Conservation (phyloP, 2,329 filamentous ascomycete genomes). For the Escovopsis weberi region DNA sequence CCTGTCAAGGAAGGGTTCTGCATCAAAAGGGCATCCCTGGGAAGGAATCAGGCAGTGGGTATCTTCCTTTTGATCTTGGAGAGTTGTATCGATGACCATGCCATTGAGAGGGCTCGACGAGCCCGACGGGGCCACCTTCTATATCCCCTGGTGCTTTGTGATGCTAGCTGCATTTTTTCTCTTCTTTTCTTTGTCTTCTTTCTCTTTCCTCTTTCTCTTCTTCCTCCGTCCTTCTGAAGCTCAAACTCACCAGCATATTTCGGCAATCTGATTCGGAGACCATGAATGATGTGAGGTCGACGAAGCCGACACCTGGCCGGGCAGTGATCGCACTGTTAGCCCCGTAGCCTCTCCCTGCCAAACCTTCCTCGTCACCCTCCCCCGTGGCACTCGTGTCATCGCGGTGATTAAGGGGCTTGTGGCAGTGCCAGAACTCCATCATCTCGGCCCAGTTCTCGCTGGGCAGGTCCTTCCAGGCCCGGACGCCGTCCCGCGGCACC, state of each 20-base stretch:
- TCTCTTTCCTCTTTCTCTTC: no score
- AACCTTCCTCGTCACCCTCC: constrained; percentile 24
- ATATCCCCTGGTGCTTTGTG: constrained; percentile 19
- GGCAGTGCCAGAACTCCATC: constrained; percentile 99
- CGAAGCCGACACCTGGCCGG: constrained; percentile 52
- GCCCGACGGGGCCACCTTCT: constrained; percentile 49
- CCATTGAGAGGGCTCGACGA: constrained; percentile 30
- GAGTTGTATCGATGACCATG: constrained; percentile 54
- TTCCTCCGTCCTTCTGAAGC: no score
- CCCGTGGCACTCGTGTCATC: constrained; percentile 29
- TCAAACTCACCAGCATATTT: constrained; percentile 21
- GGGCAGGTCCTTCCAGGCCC: constrained; percentile 77
- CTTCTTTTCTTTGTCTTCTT: no score
- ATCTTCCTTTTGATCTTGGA: constrained; percentile 32
- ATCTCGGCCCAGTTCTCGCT: constrained; percentile 98
- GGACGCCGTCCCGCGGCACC: constrained; percentile 24
- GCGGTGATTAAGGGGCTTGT: constrained; percentile 56
- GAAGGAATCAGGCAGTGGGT: constrained; percentile 16
- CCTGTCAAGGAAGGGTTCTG: constrained; percentile 23
- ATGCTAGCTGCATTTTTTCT: no score
- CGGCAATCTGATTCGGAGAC: constrained; percentile 53
- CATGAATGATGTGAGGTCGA: constrained; percentile 68
- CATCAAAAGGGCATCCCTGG: constrained; percentile 9
- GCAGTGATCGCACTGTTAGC: constrained; percentile 61
- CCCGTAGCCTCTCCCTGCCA: constrained; percentile 63